A percentile compares a stretch with the other conserved stretches of the same genome.
phyloP scores from a whole-genome alignment of 1,139 yeast species.

The Geotrichum citri-aurantii region DNA sequence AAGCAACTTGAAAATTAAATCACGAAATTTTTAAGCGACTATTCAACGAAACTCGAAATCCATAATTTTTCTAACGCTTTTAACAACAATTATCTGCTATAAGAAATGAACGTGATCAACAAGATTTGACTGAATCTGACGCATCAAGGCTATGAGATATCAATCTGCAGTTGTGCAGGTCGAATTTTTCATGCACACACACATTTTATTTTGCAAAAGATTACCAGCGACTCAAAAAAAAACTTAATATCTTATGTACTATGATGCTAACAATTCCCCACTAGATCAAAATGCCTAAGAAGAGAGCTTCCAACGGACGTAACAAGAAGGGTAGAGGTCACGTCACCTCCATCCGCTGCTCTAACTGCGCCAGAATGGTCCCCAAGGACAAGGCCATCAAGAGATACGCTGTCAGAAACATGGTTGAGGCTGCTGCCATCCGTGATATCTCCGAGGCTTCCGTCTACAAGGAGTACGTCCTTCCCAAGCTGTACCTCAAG shows the following conservation, averaged over 20 bases:
- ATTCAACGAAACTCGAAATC: neutral
- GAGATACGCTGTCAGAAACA: conserved; percentile 99
- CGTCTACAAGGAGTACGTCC: conserved; percentile 97
- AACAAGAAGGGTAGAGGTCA: conserved; percentile 99
- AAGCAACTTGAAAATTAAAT: neutral
- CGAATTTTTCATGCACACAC: neutral
- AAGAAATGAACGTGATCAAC: too few species aligned
- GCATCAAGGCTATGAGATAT: neutral
- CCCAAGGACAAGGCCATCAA: conserved; percentile 99
- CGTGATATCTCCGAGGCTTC: conserved; percentile 99
- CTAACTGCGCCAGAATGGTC: conserved; percentile 99
- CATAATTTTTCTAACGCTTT: neutral
- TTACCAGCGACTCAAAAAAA: neutral
- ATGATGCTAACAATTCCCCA: neutral
- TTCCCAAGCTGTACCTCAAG: conserved; percentile 99
- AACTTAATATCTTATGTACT: neutral
- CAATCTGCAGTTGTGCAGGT: neutral
- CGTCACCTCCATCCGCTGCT: conserved; percentile 99
- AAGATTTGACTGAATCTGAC: neutral
- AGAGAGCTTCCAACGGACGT: conserved; percentile 99
- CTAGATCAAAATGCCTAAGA: conserved; percentile 83
- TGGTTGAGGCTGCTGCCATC: conserved; percentile 99
- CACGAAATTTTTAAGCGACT: neutral
- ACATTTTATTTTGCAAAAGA: neutral
- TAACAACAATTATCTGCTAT: neutral